Conservation (phyloP, 345 rosid species). For the Corchorus olitorius region DNA sequence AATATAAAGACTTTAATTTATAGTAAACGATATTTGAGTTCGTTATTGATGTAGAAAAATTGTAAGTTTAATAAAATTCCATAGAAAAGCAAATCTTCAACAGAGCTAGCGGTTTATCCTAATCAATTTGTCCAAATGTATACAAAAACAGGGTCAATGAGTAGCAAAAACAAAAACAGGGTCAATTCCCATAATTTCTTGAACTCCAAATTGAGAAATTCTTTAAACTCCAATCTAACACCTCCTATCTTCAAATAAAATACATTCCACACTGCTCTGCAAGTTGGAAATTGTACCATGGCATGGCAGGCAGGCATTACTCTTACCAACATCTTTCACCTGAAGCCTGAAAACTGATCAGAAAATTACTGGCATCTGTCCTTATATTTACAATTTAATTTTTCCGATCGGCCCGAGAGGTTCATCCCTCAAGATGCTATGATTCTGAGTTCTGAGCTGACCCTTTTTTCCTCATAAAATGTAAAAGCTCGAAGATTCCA, state of each 20-base stretch:
- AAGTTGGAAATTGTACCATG: conserved; percentile 14
- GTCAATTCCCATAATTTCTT: neutral
- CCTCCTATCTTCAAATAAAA: neutral
- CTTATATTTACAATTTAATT: neutral
- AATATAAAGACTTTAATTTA: no score
- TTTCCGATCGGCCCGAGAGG: neutral
- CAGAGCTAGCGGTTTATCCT: no score
- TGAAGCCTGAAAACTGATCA: neutral
- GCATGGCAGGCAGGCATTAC: neutral
- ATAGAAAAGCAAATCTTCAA: no score
- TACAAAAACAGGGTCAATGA: no score
- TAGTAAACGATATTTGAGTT: no score
- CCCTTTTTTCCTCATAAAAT: neutral
- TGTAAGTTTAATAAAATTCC: no score
- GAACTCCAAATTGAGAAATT: neutral
- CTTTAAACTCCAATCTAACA: neutral
- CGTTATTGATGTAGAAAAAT: no score
- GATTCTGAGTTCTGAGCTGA: no score
- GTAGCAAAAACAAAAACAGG: no score
- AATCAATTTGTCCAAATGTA: neutral
- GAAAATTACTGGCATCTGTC: neutral
- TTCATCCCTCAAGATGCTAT: neutral
- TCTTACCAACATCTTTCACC: neutral
- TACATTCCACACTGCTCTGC: neutral
- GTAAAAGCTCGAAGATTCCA: neutral